Base-by-base conservation (phyloP, 441 rosid species). In the Capsella rubella region DNA sequence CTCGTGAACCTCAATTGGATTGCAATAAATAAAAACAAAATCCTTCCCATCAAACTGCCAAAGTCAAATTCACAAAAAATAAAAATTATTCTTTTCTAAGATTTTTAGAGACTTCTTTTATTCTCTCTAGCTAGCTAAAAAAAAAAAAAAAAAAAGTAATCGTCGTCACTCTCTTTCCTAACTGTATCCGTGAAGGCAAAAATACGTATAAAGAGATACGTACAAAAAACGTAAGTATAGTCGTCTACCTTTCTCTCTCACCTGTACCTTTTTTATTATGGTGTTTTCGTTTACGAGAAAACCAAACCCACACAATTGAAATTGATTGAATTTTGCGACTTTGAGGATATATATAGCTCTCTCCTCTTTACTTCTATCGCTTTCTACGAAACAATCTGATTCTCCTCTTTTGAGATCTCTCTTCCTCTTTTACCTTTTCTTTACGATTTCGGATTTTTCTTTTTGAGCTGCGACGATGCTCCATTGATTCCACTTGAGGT, bases 21-120 rank as follows among this genome's bases (percentile, higher is more conserved):
- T 77, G 80, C 51, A 72, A 78, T 72, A 72, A 78, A 72, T 37
- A 78, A 78, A 78, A 67, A 60, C 70, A 72, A 78, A 78, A 72
- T 16, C 59, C 56, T 40, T 72, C 52, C 72, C 68, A 57, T 77
- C 39, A 67, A 53, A 39, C 68, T 53, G 47, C 78, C 45, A 71
- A 45, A 47, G 59, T 53, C 76, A 77, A 71, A 51, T 32, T 35
- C 18, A 64, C 3, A 70, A 18, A 40, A 56, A 62, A n/a, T n/a
- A n/a, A 11, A 69, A 74, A 74, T 32, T 21, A 74, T 67, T 67
- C 40, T 28, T 55, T 14, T 15, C 11, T 49, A 10, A 39, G 45
- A 56, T 49, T 74, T 21, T 65, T 37, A 50, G 73, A 67, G 54
- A 13, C 72, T 74, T 67, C 64, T 75, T 67, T 75, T 52, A 45